These are phyloP conservation scores for Chenopodium album DNA, from an alignment of 148 eudicot genomes.

Conservation along the genomic window DNA sequence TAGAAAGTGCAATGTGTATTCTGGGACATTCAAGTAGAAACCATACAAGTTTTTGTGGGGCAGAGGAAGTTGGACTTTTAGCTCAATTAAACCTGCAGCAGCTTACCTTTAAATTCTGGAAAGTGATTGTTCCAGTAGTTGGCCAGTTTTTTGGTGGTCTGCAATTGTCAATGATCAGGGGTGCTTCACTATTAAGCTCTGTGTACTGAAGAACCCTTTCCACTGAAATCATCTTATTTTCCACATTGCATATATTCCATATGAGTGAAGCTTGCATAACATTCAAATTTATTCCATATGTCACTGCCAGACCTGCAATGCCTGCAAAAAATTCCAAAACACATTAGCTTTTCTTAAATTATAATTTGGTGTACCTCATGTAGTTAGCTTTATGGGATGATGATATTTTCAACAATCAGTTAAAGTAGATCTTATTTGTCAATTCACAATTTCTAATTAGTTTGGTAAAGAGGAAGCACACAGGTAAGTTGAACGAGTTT, in stretches of 20 bases:
- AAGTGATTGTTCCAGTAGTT: constrained; percentile 64
- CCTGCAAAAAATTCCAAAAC: constrained; percentile 46
- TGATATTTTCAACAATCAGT: not conserved
- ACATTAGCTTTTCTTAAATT: not conserved
- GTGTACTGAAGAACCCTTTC: constrained; percentile 96
- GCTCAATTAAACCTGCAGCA: not conserved
- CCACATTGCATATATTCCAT: constrained; percentile 97
- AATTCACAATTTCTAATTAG: no score
- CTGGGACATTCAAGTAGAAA: not conserved
- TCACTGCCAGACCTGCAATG: constrained; percentile 94
- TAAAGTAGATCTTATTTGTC: not conserved
- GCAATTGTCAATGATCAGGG: constrained; percentile 57
- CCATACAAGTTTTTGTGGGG: not conserved
- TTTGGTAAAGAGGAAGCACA: no score
- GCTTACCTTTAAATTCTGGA: constrained; percentile 75
- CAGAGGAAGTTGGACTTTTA: not conserved
- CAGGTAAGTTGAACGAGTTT: no score
- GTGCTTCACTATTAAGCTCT: constrained; percentile 78
- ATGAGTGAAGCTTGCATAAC: constrained; percentile 90
- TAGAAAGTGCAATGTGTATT: not conserved
- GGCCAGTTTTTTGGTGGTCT: constrained; percentile 88
- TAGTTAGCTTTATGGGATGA: not conserved
- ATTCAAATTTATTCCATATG: constrained; percentile 94
- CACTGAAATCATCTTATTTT: constrained; percentile 97
- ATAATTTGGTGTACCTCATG: not conserved